Percentiles rank a stretch among this genome's conserved stretches.
Conservation (phyloP, 768 basidiomycete species). For the Tylopilus balloui region DNA sequence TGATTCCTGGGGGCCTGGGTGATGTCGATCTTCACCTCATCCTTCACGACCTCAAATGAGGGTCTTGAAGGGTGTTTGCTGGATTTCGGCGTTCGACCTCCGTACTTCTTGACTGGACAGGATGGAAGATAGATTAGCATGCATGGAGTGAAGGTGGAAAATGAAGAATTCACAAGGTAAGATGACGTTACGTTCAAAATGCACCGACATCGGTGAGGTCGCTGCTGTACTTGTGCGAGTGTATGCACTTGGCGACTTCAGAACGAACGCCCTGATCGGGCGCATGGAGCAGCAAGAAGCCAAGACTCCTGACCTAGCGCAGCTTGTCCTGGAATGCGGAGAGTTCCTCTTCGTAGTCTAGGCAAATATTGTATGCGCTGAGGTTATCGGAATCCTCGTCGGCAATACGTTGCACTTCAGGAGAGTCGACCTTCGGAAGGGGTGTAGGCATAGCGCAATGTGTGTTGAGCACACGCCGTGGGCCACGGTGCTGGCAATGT, state of each 20-base stretch:
- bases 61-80: slow-evolving; percentile 13
- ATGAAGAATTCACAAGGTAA: slow-evolving; percentile 2
- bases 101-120: slow-evolving; percentile 12
- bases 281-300: slow-evolving; percentile 7
- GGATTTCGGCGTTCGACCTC: slow-evolving; percentile 18
- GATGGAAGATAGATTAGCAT: background rate
- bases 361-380: background rate
- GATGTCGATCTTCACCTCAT: background rate
- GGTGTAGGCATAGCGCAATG: too few relatives aligned
- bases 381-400: background rate
- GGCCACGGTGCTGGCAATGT: too few relatives aligned
- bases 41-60: slow-evolving; percentile 13
- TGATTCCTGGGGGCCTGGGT: background rate
- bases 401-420: background rate
- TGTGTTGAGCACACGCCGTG: too few relatives aligned
- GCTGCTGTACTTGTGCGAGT: background rate
- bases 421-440: background rate
- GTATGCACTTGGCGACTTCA: slow-evolving; percentile 6
- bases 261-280: background rate
- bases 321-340: background rate
- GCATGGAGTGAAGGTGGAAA: background rate
- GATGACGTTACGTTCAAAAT: slow-evolving; percentile 4
- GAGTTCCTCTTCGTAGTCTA: background rate
- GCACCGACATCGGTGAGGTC: background rate
- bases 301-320: slow-evolving; percentile 1